Evolutionary conservation across 106 monocot species (phyloP), one percentile per base, ranked within the genome.

Genomic region (Allium fistulosum): DNA sequence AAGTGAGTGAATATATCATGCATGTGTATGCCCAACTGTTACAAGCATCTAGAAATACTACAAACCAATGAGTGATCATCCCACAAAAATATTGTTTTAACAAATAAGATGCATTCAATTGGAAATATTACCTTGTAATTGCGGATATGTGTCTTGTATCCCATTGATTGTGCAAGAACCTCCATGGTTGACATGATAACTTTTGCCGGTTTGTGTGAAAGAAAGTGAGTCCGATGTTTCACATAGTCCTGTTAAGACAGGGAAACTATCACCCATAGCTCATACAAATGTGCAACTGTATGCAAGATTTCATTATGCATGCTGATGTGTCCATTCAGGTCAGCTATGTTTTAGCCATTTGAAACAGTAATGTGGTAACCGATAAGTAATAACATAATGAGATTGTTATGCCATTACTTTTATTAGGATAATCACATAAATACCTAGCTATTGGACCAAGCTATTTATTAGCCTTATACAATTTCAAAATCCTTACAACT

Each of bases 81-180:
- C 1, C 37, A 37, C 37, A 37, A 37, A 37, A 37, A 37, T 22
- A 22, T 37, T 37, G 37, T 37, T 37, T 37, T 37, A 37, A 37
- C 37, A 37, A 37, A 37, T 37, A 37, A 62, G 27, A 10, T 37
- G 28, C 62, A 62, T 46, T n/a, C 22, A 15, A 66, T 10, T 17
- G 48, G 16, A 37, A 37, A 16, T 49, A 53, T 13, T 79, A 95
- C 95, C 95, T 95, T 95, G 56, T 73, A 95, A 72, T 95, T 91
- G 53, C 91, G 95, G 65, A 91, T 95, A 56, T 95, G 95, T 16
- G 95, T 95, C 81, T 95, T 95, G 70, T 84, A 95, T 57, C 95
- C 95, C 95, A 95, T 95, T 52, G 95, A 95, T 55, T 95, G 95
- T 14, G 95, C 95, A 69, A 95, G 77, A 73, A 91, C 84, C 72